phyloP scores from a whole-genome alignment of 345 rosid species.

The Salix udensis region DNA sequence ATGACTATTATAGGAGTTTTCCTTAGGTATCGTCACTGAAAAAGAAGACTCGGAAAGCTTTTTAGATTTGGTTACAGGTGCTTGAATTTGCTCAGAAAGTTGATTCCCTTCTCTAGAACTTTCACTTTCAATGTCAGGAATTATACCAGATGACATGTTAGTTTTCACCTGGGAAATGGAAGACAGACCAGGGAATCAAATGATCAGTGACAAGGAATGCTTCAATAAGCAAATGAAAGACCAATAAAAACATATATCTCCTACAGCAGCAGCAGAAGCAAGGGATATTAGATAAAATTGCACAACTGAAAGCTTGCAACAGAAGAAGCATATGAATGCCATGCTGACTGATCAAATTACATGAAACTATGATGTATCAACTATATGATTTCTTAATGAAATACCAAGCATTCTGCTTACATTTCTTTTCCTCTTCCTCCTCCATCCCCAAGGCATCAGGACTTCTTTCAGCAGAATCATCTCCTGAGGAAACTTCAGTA shows the following conservation, averaged over 20 bases:
- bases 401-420: constrained; percentile 25
- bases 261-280: neutral
- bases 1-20: constrained; percentile 25
- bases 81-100: constrained; percentile 11
- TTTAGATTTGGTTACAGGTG: constrained; percentile 29
- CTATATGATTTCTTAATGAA: constrained; percentile 12
- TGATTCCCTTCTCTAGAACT: constrained; percentile 17
- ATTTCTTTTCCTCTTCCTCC: constrained; percentile 43
- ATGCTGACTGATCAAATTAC: constrained; percentile 2
- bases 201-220: constrained; percentile 1
- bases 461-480: constrained; percentile 43
- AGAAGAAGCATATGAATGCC: neutral
- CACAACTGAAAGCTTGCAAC: neutral
- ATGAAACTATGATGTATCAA: constrained; percentile 20
- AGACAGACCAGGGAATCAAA: constrained; percentile 9
- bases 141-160: constrained; percentile 19
- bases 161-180: constrained; percentile 21
- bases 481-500: constrained; percentile 59
- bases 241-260: neutral
- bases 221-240: neutral
- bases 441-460: constrained; percentile 23
- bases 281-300: constrained; percentile 4
- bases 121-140: constrained; percentile 16
- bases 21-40: constrained; percentile 31
- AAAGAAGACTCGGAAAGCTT: constrained; percentile 25